Percentiles rank a stretch among this genome's conserved stretches.
These are phyloP conservation scores for Hymenochaete sp. DNA, from an alignment of 1,284 basidiomycete genomes.

Conservation along the genomic window DNA sequence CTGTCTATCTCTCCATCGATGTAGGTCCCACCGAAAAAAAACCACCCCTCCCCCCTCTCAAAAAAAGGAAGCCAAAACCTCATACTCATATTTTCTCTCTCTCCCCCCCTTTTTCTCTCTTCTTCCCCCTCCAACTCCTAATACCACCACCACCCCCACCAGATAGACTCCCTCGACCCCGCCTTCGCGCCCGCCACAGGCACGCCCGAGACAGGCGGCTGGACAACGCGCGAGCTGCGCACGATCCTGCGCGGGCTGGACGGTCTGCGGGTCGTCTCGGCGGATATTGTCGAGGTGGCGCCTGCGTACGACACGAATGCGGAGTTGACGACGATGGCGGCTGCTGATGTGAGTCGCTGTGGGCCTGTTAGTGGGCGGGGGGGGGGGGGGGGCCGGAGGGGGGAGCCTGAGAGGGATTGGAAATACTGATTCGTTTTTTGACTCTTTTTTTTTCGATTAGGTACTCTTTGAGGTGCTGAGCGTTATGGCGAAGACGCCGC, in stretches of 20 bases:
- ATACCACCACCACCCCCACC: background rate
- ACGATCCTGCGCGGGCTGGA: slow-evolving; percentile 67
- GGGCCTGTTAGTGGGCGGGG: background rate
- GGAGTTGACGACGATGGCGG: slow-evolving; percentile 70
- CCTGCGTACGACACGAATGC: slow-evolving; percentile 77
- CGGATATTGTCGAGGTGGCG: slow-evolving; percentile 76
- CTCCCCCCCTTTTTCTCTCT: background rate
- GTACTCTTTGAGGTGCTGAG: slow-evolving; percentile 66
- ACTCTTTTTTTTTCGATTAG: too few relatives aligned
- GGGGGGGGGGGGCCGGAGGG: background rate
- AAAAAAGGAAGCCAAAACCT: too few relatives aligned
- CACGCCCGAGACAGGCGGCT: slow-evolving; percentile 64
- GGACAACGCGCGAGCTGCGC: slow-evolving; percentile 69
- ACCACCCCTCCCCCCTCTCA: background rate
- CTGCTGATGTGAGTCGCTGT: slow-evolving; percentile 54
- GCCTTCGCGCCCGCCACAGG: slow-evolving; percentile 74
- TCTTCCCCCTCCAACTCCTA: background rate
- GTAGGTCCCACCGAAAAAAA: slow-evolving; percentile 29
- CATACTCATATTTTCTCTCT: background rate
- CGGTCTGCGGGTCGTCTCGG: slow-evolving; percentile 65
- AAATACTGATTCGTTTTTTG: background rate
- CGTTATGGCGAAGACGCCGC: slow-evolving; percentile 68
- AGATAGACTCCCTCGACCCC: slow-evolving; percentile 71
- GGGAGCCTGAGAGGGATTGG: slow-evolving; percentile 3
- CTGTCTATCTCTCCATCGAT: slow-evolving; percentile 69